Percentiles rank a stretch among this genome's conserved stretches.
Evolutionary conservation across 331 rosid species (phyloP).

Genomic region (Malus hybrid): DNA sequence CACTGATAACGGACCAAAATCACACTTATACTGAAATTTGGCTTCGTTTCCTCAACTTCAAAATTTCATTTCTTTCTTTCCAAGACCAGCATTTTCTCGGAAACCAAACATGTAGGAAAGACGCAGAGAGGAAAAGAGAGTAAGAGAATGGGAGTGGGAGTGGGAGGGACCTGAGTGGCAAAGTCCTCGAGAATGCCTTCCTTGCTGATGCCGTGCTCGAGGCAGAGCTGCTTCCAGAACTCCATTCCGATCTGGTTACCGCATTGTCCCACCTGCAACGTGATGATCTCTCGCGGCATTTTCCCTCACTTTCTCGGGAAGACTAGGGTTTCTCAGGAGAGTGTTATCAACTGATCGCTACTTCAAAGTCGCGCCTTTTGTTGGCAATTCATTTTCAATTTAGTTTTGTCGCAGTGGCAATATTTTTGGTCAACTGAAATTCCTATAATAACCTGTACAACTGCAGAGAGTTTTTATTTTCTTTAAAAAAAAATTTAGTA

Average conservation of each 20-base stretch:
- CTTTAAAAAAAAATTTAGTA: too few relatives aligned
- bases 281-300: slow-evolving; percentile 96
- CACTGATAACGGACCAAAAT: too few relatives aligned
- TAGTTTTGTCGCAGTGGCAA: background rate
- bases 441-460: background rate
- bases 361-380: background rate
- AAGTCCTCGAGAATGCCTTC: slow-evolving; percentile 98
- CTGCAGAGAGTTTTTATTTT: background rate
- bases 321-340: slow-evolving; percentile 29
- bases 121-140: background rate
- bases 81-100: background rate
- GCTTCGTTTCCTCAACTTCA: too few relatives aligned
- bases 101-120: background rate
- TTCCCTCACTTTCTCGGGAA: slow-evolving; percentile 19
- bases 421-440: background rate
- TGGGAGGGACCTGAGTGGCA: slow-evolving; percentile 71
- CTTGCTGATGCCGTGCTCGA: slow-evolving; percentile 97
- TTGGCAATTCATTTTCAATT: too few relatives aligned
- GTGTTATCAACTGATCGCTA: background rate
- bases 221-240: slow-evolving; percentile 99
- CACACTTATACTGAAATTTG: too few relatives aligned
- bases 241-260: slow-evolving; percentile 99
- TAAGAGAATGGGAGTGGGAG: too few relatives aligned
- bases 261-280: slow-evolving; percentile 96
- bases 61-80: slow-evolving; percentile 4